A percentile compares a stretch with the other conserved stretches of the same genome.
Evolutionary conservation across 768 basidiomycete genomes (phyloP).

Genomic region (Termitomyces sp.): DNA sequence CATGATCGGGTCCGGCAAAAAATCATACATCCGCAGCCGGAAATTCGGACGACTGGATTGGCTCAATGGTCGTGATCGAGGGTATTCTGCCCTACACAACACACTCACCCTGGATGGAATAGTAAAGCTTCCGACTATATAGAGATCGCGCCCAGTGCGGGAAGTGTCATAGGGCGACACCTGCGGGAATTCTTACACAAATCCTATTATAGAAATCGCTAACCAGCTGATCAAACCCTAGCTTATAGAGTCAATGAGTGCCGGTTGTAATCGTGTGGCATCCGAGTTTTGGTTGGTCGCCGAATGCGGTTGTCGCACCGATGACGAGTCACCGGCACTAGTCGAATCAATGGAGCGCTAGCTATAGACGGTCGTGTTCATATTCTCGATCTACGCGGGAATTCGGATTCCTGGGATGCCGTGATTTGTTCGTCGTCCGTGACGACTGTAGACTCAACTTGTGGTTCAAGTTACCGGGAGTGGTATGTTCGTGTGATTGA

Average conservation of each 20-base stretch:
- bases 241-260: neutral
- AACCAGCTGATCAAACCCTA: neutral
- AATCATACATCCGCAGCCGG: neutral
- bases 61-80: neutral
- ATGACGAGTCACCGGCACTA: neutral
- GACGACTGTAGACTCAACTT: slow-evolving; percentile 1
- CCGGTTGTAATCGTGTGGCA: neutral
- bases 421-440: neutral
- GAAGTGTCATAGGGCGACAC: neutral
- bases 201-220: neutral
- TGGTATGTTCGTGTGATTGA: neutral
- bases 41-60: neutral
- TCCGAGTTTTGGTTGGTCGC: neutral
- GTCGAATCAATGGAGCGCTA: neutral
- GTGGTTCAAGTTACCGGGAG: neutral
- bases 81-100: neutral
- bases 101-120: neutral
- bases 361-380: neutral
- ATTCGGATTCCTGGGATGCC: neutral
- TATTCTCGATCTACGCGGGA: neutral
- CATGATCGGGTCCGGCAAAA: neutral
- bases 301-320: neutral
- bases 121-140: neutral
- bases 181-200: neutral
- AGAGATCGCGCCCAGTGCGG: neutral